Evolutionary conservation across 306 rosid genomes (phyloP).

Genomic region (Cicer yamashitae): DNA sequence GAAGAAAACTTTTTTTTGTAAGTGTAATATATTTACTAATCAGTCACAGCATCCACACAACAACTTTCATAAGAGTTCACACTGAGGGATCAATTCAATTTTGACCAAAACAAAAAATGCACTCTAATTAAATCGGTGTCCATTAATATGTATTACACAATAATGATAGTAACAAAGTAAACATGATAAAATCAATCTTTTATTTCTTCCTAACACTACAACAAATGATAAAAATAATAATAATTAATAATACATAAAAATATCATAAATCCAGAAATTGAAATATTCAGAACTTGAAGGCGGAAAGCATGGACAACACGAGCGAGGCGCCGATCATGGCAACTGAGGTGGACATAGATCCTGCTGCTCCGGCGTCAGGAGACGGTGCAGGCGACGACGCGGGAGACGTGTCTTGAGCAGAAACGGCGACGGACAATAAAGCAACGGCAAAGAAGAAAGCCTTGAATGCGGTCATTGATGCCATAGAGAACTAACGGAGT

Average conservation of each 20-base stretch:
- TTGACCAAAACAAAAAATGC: too few species aligned
- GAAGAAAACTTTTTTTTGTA: too few species aligned
- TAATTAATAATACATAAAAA: background rate
- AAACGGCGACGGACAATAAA: slow-evolving; percentile 41
- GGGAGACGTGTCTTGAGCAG: slow-evolving; percentile 46
- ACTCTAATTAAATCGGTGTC: too few species aligned
- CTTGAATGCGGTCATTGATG: slow-evolving; percentile 34
- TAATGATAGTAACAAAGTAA: background rate
- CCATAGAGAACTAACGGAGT: slow-evolving; percentile 43
- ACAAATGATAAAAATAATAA: slow-evolving; percentile 35
- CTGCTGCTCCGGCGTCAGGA: slow-evolving; percentile 45
- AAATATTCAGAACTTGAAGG: slow-evolving; percentile 37
- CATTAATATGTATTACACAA: background rate
- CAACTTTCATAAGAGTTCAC: too few species aligned
- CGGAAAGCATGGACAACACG: slow-evolving; percentile 42
- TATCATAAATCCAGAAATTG: background rate
- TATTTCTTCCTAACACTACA: slow-evolving; percentile 37
- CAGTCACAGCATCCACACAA: too few species aligned
- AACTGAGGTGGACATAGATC: slow-evolving; percentile 41
- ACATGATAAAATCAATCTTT: background rate
- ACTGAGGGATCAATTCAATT: too few species aligned
- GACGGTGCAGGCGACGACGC: slow-evolving; percentile 47
- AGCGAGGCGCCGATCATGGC: slow-evolving; percentile 51
- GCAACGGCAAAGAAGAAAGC: slow-evolving; percentile 41
- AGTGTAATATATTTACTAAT: too few species aligned